phyloP scores from a whole-genome alignment of 768 basidiomycete species.

The Suillus plorans region DNA sequence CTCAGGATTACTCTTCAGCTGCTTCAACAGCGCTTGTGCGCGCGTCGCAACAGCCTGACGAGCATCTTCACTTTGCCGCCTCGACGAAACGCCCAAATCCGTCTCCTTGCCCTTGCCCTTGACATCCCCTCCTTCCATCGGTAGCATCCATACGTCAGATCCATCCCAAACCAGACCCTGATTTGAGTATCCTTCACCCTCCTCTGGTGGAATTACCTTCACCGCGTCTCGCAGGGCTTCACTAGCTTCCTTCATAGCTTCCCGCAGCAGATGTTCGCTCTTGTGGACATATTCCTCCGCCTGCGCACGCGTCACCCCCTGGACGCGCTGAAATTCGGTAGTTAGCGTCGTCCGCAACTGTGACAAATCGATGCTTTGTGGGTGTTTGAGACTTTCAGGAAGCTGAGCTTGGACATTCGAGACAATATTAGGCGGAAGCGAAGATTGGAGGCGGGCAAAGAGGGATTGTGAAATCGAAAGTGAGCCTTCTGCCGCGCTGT shows the following conservation, averaged over 20 bases:
- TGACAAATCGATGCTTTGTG: slow-evolving; percentile 64
- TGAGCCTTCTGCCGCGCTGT: slow-evolving; percentile 19
- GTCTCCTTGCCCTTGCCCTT: slow-evolving; percentile 41
- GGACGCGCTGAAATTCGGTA: slow-evolving; percentile 68
- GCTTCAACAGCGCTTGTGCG: slow-evolving; percentile 72
- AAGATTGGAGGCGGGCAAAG: slow-evolving; percentile 70
- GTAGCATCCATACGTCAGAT: slow-evolving; percentile 82
- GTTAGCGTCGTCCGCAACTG: slow-evolving; percentile 65
- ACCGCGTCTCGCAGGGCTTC: slow-evolving; percentile 86
- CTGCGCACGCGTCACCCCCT: slow-evolving; percentile 70
- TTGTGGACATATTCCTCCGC: slow-evolving; percentile 85
- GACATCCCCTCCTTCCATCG: slow-evolving; percentile 25
- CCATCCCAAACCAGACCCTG: slow-evolving; percentile 77
- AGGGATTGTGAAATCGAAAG: slow-evolving; percentile 42
- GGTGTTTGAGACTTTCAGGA: slow-evolving; percentile 63
- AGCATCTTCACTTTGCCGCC: slow-evolving; percentile 35
- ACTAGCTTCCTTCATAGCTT: slow-evolving; percentile 76
- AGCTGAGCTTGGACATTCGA: slow-evolving; percentile 66
- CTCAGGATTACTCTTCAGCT: slow-evolving; percentile 71
- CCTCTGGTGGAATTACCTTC: slow-evolving; percentile 87
- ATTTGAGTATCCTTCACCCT: slow-evolving; percentile 29
- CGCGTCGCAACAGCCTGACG: slow-evolving; percentile 66
- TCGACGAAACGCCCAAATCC: slow-evolving; percentile 25
- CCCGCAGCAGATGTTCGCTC: slow-evolving; percentile 62
- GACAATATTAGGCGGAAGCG: slow-evolving; percentile 73